These are phyloP conservation scores for Hysterangium stoloniferum DNA, from an alignment of 768 basidiomycete genomes.

Conservation along the genomic window DNA sequence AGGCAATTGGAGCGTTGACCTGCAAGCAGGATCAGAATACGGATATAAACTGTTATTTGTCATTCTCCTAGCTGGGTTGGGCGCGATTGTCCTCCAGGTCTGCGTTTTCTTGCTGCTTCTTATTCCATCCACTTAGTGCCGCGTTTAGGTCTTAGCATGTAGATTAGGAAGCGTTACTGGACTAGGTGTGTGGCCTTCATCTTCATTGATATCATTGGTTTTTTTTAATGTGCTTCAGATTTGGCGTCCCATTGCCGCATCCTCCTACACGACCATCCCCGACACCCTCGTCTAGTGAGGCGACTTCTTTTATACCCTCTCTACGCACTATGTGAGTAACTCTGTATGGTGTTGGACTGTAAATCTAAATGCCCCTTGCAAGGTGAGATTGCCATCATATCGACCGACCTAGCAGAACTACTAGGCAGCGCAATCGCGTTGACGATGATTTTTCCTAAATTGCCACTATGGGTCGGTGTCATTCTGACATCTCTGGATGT, in stretches of 20 bases:
- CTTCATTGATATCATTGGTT: too few relatives aligned
- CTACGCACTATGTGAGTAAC: constrained; percentile 33
- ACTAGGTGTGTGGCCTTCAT: constrained; percentile 46
- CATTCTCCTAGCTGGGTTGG: constrained; percentile 73
- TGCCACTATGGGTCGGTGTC: constrained; percentile 66
- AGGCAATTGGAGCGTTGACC: constrained; percentile 87
- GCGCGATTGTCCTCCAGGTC: constrained; percentile 80
- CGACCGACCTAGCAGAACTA: constrained; percentile 76
- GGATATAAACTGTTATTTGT: constrained; percentile 85
- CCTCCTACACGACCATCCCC: constrained; percentile 56
- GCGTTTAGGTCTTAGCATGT: constrained; percentile 62
- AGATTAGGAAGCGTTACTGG: constrained; percentile 80
- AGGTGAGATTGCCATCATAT: constrained; percentile 64
- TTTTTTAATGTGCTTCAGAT: constrained; percentile 32
- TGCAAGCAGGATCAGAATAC: constrained; percentile 78
- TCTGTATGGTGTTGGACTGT: background rate
- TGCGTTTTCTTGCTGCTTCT: too few relatives aligned
- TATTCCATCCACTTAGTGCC: too few relatives aligned
- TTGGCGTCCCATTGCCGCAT: constrained; percentile 59
- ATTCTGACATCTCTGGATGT: constrained; percentile 65
- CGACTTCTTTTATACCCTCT: constrained; percentile 59
- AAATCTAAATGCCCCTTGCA: constrained; percentile 20
- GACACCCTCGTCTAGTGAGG: constrained; percentile 47
- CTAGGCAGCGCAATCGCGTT: constrained; percentile 77
- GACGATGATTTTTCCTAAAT: constrained; percentile 59